These are phyloP conservation scores for Podospora australis DNA, from an alignment of 495 filamentous ascomycete species.

Conservation along the genomic window DNA sequence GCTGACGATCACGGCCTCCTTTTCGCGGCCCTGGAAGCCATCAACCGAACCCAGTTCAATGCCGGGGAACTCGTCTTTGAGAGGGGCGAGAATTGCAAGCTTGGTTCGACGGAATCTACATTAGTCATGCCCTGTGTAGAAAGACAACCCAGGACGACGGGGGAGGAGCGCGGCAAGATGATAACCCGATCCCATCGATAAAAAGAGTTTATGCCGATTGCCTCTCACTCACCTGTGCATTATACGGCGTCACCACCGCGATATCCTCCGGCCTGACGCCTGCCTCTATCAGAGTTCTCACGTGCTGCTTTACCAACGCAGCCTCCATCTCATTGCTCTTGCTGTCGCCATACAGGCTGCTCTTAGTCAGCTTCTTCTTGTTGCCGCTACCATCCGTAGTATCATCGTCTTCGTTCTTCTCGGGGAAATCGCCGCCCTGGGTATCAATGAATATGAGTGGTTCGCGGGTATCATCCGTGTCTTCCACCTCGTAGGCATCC, in stretches of 20 bases:
- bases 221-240: slow-evolving; percentile 68
- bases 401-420: slow-evolving; percentile 32
- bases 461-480: slow-evolving; percentile 82
- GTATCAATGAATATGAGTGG: slow-evolving; percentile 94
- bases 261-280: slow-evolving; percentile 77
- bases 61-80: slow-evolving; percentile 74
- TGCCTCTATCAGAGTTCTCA: slow-evolving; percentile 63
- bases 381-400: not conserved
- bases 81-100: slow-evolving; percentile 66
- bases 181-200: slow-evolving; percentile 2
- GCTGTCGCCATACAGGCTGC: slow-evolving; percentile 65
- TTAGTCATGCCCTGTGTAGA: slow-evolving; percentile 3
- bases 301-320: slow-evolving; percentile 68
- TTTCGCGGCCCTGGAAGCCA: slow-evolving; percentile 95
- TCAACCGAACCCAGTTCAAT: slow-evolving; percentile 93
- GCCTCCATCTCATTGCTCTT: slow-evolving; percentile 94
- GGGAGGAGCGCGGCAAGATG: no score
- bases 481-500: slow-evolving; percentile 63
- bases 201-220: not conserved
- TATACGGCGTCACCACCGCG: slow-evolving; percentile 93
- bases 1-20: slow-evolving; percentile 88
- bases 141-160: no score
- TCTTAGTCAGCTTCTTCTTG: slow-evolving; percentile 26
- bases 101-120: slow-evolving; percentile 20
- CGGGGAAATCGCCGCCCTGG: slow-evolving; percentile 82